Evolutionary conservation across 768 basidiomycete species (phyloP).

Genomic region (Kwoniella dejecticola): DNA sequence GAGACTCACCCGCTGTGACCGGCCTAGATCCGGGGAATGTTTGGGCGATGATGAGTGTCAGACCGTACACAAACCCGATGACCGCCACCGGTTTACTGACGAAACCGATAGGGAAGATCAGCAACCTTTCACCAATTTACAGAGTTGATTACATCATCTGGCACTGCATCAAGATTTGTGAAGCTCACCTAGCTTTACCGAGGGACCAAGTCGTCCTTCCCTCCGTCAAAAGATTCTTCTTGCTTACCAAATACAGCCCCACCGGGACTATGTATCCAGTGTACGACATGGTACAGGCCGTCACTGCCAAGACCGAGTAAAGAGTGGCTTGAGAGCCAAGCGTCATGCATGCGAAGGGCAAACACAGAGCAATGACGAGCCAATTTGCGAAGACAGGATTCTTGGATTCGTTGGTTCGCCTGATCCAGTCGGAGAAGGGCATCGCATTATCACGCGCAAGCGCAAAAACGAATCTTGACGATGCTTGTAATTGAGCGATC

Average conservation of each 20-base stretch:
- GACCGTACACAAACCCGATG: constrained; percentile 35
- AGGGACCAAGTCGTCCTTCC: constrained; percentile 57
- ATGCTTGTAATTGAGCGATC: constrained; percentile 57
- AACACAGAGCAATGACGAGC: constrained; percentile 49
- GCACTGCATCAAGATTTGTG: background rate
- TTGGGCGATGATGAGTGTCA: constrained; percentile 48
- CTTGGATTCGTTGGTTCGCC: constrained; percentile 40
- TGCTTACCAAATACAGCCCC: constrained; percentile 45
- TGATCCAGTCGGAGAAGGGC: constrained; percentile 54
- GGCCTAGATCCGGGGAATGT: constrained; percentile 51
- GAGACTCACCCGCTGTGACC: constrained; percentile 45
- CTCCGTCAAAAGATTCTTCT: constrained; percentile 48
- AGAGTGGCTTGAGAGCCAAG: constrained; percentile 46
- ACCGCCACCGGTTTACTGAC: constrained; percentile 44
- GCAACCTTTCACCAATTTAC: too few relatives aligned
- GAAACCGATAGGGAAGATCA: background rate
- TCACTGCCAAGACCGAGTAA: constrained; percentile 54
- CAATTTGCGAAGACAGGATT: constrained; percentile 55
- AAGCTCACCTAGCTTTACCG: constrained; percentile 40
- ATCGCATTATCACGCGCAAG: constrained; percentile 57
- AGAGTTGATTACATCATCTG: background rate
- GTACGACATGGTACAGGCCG: constrained; percentile 52
- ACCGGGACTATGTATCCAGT: constrained; percentile 50
- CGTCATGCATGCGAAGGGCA: constrained; percentile 50
- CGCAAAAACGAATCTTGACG: constrained; percentile 57